Percentiles rank a stretch among this genome's conserved stretches.
These are phyloP conservation scores for Hypoxylon sp. DNA, from an alignment of 2,329 filamentous ascomycete species.

Conservation along the genomic window DNA sequence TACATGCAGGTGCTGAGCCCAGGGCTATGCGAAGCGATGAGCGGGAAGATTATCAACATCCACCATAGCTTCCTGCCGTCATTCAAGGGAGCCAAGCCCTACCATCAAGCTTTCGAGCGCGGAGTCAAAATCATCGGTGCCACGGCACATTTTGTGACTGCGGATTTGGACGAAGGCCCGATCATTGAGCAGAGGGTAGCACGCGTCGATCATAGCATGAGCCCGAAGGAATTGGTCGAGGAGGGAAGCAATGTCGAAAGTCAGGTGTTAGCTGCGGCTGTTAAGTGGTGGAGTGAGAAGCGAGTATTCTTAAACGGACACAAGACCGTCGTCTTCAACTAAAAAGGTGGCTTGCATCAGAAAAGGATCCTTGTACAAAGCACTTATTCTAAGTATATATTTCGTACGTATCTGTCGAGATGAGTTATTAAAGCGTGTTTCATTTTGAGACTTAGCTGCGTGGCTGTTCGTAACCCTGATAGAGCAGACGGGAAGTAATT, in stretches of 20 bases:
- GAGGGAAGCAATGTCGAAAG: slow-evolving; percentile 89
- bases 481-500: too few species aligned
- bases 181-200: slow-evolving; percentile 89
- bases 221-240: slow-evolving; percentile 80
- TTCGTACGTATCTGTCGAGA: background rate
- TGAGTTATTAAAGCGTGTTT: slow-evolving; percentile 1
- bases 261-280: slow-evolving; percentile 83
- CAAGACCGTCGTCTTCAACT: slow-evolving; percentile 84
- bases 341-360: slow-evolving; percentile 21
- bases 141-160: slow-evolving; percentile 88
- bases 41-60: slow-evolving; percentile 91
- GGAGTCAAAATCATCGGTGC: slow-evolving; percentile 92
- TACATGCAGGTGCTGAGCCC: slow-evolving; percentile 92
- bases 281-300: slow-evolving; percentile 87
- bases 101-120: slow-evolving; percentile 88
- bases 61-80: slow-evolving; percentile 89
- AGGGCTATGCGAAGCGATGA: slow-evolving; percentile 81
- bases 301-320: slow-evolving; percentile 82
- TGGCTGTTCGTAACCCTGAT: background rate
- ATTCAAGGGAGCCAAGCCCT: slow-evolving; percentile 91
- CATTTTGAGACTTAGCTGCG: background rate
- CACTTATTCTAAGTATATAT: background rate
- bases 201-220: slow-evolving; percentile 82
- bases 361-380: slow-evolving; percentile 7
- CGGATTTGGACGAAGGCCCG: slow-evolving; percentile 86